phyloP scores from a whole-genome alignment of 2,329 filamentous ascomycete genomes.

The Penicillium crustosum region DNA sequence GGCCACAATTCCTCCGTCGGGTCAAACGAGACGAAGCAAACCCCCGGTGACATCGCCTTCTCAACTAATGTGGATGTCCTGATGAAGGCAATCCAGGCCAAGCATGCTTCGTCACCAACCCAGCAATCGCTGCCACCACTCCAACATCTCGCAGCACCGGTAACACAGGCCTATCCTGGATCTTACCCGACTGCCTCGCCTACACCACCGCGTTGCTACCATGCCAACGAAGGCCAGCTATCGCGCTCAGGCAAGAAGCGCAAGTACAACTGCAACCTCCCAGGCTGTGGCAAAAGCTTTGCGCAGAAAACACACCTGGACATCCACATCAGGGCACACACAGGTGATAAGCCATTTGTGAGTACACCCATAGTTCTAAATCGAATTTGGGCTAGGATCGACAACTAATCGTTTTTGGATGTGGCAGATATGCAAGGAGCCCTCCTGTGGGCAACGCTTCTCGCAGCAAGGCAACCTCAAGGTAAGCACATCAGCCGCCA shows the following conservation, averaged over 20 bases:
- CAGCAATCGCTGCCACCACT: constrained; percentile 38
- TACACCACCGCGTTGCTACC: constrained; percentile 20
- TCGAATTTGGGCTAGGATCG: not conserved
- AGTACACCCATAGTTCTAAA: constrained; percentile 39
- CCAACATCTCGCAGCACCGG: constrained; percentile 35
- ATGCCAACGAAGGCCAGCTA: constrained; percentile 37
- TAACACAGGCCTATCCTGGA: constrained; percentile 27
- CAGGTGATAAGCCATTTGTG: constrained; percentile 86
- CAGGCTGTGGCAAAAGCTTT: constrained; percentile 77
- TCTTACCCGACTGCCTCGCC: constrained; percentile 12
- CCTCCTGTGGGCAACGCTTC: constrained; percentile 74
- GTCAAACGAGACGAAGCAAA: constrained; percentile 11
- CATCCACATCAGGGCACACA: constrained; percentile 85
- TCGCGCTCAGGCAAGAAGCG: constrained; percentile 46
- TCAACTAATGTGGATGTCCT: constrained; percentile 82
- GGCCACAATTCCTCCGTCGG: constrained; percentile 1
- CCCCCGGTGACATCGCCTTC: constrained; percentile 58
- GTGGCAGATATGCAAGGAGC: constrained; percentile 64
- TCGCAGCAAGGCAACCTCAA: constrained; percentile 90
- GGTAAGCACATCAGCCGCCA: constrained; percentile 50
- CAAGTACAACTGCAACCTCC: constrained; percentile 73
- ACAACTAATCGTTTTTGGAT: constrained; percentile 4
- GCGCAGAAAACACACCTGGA: constrained; percentile 90
- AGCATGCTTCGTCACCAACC: constrained; percentile 40
- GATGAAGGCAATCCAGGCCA: constrained; percentile 83